Conservation (phyloP, 345 rosid genomes). For the Litchi chinensis region DNA sequence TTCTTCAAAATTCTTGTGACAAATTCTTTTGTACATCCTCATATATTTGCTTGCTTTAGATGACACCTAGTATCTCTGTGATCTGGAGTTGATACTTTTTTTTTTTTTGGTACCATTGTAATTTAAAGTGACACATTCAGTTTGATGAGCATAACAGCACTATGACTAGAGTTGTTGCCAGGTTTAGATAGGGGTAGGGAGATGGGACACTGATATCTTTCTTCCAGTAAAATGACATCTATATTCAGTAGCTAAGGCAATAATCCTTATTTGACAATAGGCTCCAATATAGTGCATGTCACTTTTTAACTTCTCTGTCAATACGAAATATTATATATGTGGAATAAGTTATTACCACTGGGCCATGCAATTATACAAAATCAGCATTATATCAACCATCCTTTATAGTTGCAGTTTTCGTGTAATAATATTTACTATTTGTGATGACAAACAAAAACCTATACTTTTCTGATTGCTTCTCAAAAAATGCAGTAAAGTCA, state of each 20-base stretch:
- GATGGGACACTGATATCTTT: not conserved
- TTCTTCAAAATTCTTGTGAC: not conserved
- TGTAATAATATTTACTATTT: too few species aligned
- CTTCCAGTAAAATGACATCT: not conserved
- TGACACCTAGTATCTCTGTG: not conserved
- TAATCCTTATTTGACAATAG: not conserved
- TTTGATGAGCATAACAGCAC: not conserved
- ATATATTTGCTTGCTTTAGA: conserved; percentile 13
- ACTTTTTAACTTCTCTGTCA: not conserved
- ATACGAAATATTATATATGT: too few species aligned
- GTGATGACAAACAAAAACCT: too few species aligned
- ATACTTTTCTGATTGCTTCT: too few species aligned
- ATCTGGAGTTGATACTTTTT: not conserved
- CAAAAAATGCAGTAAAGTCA: too few species aligned
- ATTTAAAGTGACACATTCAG: not conserved
- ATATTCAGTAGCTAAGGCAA: not conserved
- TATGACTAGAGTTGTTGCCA: not conserved
- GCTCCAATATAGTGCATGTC: not conserved
- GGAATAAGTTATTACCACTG: not conserved
- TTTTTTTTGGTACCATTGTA: not conserved
- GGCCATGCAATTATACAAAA: not conserved
- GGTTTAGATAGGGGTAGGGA: not conserved
- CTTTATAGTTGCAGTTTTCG: too few species aligned
- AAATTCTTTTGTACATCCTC: conserved; percentile 2
- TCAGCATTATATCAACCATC: not conserved